These are phyloP conservation scores for Paralagenidium karlingii DNA, from an alignment of 352 stramenopile genomes.

Conservation along the genomic window DNA sequence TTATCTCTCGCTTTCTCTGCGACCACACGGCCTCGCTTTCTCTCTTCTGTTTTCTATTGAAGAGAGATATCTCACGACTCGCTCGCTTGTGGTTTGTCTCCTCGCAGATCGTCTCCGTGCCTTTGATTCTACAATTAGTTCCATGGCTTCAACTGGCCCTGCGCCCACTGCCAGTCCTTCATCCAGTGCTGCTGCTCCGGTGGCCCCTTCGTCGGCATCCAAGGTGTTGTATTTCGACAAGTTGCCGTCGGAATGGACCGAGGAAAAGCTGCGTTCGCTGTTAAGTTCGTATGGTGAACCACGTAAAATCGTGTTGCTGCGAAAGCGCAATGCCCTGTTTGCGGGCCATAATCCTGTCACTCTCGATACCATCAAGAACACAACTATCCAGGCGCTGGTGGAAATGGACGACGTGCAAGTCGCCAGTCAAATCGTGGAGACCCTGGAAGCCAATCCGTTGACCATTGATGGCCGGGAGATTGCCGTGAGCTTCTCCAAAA, in stretches of 20 bases:
- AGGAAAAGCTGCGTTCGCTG: conserved; percentile 14
- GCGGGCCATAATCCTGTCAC: conserved; percentile 18
- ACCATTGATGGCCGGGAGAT: conserved; percentile 10
- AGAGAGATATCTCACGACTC: neutral
- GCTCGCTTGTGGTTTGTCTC: neutral
- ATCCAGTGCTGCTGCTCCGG: neutral
- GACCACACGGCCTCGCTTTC: too few species aligned
- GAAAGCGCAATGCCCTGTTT: conserved; percentile 40
- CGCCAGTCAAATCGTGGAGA: conserved; percentile 14
- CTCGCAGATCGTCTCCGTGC: neutral
- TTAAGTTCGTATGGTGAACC: conserved; percentile 15
- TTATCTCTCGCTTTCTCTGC: too few species aligned
- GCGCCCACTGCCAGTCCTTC: neutral
- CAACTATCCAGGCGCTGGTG: conserved; percentile 29
- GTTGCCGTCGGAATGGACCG: conserved; percentile 31
- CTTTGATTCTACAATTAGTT: neutral
- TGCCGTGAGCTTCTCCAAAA: conserved; percentile 35
- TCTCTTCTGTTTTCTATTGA: too few species aligned
- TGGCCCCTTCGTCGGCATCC: conserved; percentile 4
- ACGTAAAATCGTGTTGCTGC: conserved; percentile 28
- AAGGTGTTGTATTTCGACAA: conserved; percentile 41
- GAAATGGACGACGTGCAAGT: conserved; percentile 19
- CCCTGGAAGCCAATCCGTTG: conserved; percentile 13
- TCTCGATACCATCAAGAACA: conserved; percentile 15
- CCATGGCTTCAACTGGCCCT: neutral